phyloP scores from a whole-genome alignment of 2,329 filamentous ascomycete species.

The Curvularia eragrostidis region DNA sequence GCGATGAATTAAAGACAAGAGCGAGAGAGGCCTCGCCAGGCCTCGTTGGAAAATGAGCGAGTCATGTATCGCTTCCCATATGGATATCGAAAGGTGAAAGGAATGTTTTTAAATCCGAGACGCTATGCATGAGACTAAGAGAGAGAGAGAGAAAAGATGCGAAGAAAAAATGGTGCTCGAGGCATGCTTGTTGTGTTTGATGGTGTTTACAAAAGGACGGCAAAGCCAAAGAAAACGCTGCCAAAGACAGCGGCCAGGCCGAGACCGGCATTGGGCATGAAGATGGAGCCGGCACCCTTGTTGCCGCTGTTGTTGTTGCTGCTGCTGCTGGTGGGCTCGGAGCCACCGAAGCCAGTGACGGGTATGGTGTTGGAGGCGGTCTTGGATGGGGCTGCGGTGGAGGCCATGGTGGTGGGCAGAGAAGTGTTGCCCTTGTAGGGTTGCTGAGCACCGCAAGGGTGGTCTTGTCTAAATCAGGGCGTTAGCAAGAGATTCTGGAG shows the following conservation, averaged over 20 bases:
- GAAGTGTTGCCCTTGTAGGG: constrained; percentile 67
- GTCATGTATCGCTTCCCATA: constrained; percentile 9
- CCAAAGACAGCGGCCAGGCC: constrained; percentile 62
- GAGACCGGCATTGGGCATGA: constrained; percentile 64
- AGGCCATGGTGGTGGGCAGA: constrained; percentile 55
- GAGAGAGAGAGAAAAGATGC: constrained; percentile 9
- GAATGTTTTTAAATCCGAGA: constrained; percentile 11
- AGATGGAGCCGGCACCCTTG: constrained; percentile 46
- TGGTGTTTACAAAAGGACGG: constrained; percentile 47
- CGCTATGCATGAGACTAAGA: constrained; percentile 22
- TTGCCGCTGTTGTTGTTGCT: constrained; percentile 19
- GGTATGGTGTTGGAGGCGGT: constrained; percentile 34
- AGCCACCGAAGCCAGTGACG: constrained; percentile 44
- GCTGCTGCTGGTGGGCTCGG: constrained; percentile 18
- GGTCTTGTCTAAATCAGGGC: constrained; percentile 53
- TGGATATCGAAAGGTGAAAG: constrained; percentile 20
- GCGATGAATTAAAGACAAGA: neutral
- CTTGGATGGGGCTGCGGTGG: constrained; percentile 47
- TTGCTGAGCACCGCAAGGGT: constrained; percentile 75
- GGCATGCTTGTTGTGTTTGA: neutral
- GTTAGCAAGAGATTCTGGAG: constrained; percentile 10
- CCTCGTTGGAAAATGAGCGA: constrained; percentile 17
- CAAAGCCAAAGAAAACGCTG: constrained; percentile 65
- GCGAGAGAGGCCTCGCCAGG: neutral
- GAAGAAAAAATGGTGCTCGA: neutral